Percentiles rank a stretch among this genome's conserved stretches.
Evolutionary conservation across 1,284 basidiomycete genomes (phyloP).

Genomic region (Ustilago cynodontis): DNA sequence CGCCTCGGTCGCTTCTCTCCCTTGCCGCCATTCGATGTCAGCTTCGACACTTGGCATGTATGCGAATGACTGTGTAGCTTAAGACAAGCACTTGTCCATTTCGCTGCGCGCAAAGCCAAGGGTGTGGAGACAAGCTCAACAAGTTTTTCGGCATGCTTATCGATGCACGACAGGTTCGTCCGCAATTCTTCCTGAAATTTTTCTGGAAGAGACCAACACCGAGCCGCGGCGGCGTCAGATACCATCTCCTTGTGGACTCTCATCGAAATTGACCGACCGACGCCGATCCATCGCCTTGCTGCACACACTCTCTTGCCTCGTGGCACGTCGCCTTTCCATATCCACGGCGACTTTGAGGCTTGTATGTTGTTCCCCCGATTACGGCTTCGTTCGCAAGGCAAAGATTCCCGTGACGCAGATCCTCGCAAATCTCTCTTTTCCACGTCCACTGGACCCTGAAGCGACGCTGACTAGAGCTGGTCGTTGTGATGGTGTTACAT

Average conservation of each 20-base stretch:
- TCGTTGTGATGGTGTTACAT: no score
- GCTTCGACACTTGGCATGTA: no score
- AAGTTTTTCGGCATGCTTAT: slow-evolving; percentile 25
- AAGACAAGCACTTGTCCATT: not conserved
- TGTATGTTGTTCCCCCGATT: not conserved
- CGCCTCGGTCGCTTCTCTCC: not conserved
- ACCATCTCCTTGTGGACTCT: not conserved
- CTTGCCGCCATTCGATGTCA: not conserved
- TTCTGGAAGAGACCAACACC: slow-evolving; percentile 5
- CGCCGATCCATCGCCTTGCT: slow-evolving; percentile 11
- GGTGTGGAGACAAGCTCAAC: not conserved
- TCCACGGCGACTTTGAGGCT: not conserved
- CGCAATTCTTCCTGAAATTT: slow-evolving; percentile 5
- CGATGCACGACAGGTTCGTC: slow-evolving; percentile 21
- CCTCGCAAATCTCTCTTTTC: not conserved
- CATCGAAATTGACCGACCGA: slow-evolving; percentile 3
- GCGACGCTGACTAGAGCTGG: not conserved
- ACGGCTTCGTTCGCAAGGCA: not conserved
- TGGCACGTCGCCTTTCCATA: not conserved
- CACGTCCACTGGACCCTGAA: not conserved
- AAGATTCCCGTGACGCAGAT: not conserved
- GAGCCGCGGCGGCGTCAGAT: not conserved
- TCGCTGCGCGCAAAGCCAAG: not conserved
- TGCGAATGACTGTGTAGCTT: no score
- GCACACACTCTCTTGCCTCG: slow-evolving; percentile 7